These are phyloP conservation scores for Fusarium poae DNA, from an alignment of 2,329 filamentous ascomycete genomes.

Conservation along the genomic window DNA sequence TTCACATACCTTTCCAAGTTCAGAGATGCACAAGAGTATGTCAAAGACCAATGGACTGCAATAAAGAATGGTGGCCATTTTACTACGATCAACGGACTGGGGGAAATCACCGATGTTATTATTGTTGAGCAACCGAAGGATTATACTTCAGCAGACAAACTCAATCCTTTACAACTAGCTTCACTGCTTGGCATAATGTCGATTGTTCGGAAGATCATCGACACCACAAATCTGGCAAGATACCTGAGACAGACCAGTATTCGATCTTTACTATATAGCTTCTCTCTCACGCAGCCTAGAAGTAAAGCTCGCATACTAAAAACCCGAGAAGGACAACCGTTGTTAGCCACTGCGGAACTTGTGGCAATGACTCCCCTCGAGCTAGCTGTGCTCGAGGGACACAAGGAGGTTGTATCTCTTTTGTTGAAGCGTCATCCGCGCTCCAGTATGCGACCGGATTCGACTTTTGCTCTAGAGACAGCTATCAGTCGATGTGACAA, in stretches of 20 bases:
- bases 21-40: neutral
- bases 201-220: conserved; percentile 4
- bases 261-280: neutral
- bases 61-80: neutral
- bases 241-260: neutral
- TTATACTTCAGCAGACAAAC: neutral
- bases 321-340: neutral
- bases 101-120: neutral
- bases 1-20: conserved; percentile 1
- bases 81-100: neutral
- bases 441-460: neutral
- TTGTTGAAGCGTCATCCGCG: neutral
- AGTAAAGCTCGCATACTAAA: neutral
- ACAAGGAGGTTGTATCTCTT: neutral
- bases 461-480: neutral
- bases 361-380: conserved; percentile 14
- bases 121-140: neutral
- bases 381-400: conserved; percentile 5
- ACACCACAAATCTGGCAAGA: neutral
- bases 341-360: neutral
- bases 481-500: conserved; percentile 8
- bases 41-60: neutral
- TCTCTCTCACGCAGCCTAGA: neutral
- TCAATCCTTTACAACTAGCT: conserved; percentile 7
- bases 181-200: conserved; percentile 6